Evolutionary conservation across 2,329 filamentous ascomycete genomes (phyloP).

Genomic region (Fusarium burgessii): DNA sequence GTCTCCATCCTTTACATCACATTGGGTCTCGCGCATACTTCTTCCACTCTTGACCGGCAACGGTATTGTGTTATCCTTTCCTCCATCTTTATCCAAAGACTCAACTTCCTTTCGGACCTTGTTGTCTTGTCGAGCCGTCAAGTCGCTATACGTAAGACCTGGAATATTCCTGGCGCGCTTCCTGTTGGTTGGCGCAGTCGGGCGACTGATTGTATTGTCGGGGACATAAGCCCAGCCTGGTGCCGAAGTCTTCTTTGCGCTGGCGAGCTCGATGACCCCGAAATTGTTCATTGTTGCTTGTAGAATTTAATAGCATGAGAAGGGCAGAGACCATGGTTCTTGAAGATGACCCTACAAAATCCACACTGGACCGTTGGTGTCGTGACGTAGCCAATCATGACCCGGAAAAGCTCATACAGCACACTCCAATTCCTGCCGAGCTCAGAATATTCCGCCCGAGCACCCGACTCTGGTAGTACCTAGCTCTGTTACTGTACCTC

Average conservation of each 20-base stretch:
- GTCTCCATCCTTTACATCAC: neutral
- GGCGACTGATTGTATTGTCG: constrained; percentile 72
- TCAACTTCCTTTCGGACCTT: constrained; percentile 85
- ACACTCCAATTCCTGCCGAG: constrained; percentile 22
- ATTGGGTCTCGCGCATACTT: constrained; percentile 47
- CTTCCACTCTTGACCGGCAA: constrained; percentile 68
- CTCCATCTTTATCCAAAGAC: constrained; percentile 84
- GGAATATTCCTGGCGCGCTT: constrained; percentile 77
- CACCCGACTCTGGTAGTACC: constrained; percentile 33
- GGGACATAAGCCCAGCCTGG: constrained; percentile 95
- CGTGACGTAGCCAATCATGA: constrained; percentile 47
- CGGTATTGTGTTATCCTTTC: constrained; percentile 77
- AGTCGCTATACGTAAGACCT: constrained; percentile 68
- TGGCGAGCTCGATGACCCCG: constrained; percentile 86
- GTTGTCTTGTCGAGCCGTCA: constrained; percentile 84
- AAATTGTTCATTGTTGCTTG: constrained; percentile 69
- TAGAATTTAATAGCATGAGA: constrained; percentile 4
- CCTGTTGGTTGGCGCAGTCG: constrained; percentile 68
- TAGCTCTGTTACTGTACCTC: constrained; percentile 26
- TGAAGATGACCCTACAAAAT: constrained; percentile 26
- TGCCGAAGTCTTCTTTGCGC: constrained; percentile 73
- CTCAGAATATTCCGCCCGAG: constrained; percentile 46
- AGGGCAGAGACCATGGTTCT: neutral
- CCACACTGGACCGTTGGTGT: constrained; percentile 30
- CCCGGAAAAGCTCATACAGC: constrained; percentile 23